phyloP scores from a whole-genome alignment of 768 basidiomycete genomes.

The Trametes coccinea region DNA sequence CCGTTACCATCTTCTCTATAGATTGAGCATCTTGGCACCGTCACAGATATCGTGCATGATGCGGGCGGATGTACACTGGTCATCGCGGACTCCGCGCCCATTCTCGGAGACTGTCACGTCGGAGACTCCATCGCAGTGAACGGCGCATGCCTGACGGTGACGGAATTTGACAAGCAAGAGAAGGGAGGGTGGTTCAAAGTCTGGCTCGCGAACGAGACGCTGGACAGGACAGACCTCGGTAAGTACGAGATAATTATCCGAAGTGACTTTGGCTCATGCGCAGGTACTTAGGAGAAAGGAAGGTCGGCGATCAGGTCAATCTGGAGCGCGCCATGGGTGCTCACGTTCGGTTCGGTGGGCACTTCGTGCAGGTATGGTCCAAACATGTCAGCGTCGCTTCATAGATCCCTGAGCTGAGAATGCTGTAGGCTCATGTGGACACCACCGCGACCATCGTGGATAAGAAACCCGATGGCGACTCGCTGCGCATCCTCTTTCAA shows the following conservation, averaged over 20 bases:
- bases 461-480: constrained; percentile 77
- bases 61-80: constrained; percentile 80
- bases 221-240: constrained; percentile 91
- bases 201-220: constrained; percentile 94
- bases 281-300: constrained; percentile 61
- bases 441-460: constrained; percentile 76
- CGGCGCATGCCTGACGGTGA: constrained; percentile 86
- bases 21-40: constrained; percentile 89
- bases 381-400: not conserved
- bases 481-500: constrained; percentile 80
- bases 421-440: constrained; percentile 86
- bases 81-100: constrained; percentile 66
- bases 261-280: not conserved
- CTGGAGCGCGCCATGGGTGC: constrained; percentile 94
- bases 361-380: constrained; percentile 85
- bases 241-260: constrained; percentile 21
- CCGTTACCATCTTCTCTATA: constrained; percentile 32
- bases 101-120: constrained; percentile 85
- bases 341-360: constrained; percentile 91
- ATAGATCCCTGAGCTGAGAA: not conserved
- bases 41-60: constrained; percentile 64
- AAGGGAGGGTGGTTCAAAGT: constrained; percentile 86
- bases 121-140: constrained; percentile 93
- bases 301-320: constrained; percentile 80
- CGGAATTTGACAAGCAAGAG: constrained; percentile 65